phyloP scores from a whole-genome alignment of 1,284 basidiomycete species.

The Fomitopsis palustris region DNA sequence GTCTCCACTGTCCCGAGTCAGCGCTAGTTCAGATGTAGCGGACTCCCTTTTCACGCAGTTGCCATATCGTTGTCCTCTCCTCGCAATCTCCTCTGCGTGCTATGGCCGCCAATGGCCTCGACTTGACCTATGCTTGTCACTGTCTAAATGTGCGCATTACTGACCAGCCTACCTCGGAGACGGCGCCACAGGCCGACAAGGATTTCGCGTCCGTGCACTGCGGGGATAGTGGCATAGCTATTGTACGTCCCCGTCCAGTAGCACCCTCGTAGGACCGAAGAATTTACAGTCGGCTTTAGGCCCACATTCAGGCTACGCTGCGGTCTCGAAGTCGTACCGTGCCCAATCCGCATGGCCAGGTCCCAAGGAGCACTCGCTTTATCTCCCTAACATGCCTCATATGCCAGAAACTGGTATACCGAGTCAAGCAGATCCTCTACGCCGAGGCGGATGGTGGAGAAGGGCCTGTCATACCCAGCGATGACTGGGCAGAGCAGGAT shows the following conservation, averaged over 20 bases:
- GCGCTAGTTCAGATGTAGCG: slow-evolving; percentile 6
- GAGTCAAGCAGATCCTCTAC: slow-evolving; percentile 58
- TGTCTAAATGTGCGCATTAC: slow-evolving; percentile 69
- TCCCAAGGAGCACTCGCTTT: slow-evolving; percentile 50
- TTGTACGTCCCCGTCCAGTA: slow-evolving; percentile 44
- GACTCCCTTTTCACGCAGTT: slow-evolving; percentile 5
- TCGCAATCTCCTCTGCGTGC: slow-evolving; percentile 10
- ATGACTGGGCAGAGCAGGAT: slow-evolving; percentile 74
- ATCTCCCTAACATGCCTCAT: slow-evolving; percentile 67
- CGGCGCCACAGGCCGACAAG: slow-evolving; percentile 32
- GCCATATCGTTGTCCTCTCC: slow-evolving; percentile 5
- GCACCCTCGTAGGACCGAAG: slow-evolving; percentile 3
- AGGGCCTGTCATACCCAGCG: slow-evolving; percentile 63
- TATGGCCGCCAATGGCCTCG: slow-evolving; percentile 28
- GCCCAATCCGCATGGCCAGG: slow-evolving; percentile 35
- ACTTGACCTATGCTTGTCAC: slow-evolving; percentile 44
- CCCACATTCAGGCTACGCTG: slow-evolving; percentile 67
- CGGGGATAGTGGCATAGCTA: slow-evolving; percentile 60
- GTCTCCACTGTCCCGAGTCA: slow-evolving; percentile 4
- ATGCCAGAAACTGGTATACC: slow-evolving; percentile 65
- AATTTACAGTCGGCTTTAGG: slow-evolving; percentile 35
- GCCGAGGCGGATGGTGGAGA: slow-evolving; percentile 60
- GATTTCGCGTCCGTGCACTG: slow-evolving; percentile 58
- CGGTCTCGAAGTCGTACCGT: slow-evolving; percentile 52
- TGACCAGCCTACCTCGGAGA: slow-evolving; percentile 15